phyloP scores from a whole-genome alignment of 2,329 filamentous ascomycete species.

The Talaromyces amestolkiae region DNA sequence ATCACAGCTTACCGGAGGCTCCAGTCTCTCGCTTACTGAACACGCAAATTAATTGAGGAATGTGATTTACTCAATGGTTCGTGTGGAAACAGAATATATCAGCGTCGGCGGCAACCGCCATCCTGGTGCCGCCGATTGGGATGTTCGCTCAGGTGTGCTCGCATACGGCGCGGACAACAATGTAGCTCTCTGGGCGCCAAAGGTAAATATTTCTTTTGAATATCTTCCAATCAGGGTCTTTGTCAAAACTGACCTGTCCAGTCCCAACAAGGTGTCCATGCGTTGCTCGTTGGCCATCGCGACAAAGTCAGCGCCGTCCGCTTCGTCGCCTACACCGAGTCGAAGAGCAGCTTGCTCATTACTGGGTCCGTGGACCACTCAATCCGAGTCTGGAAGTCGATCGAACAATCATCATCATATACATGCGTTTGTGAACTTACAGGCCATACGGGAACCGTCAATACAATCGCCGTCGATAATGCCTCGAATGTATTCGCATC shows the following conservation, averaged over 20 bases:
- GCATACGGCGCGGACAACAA: conserved; percentile 89
- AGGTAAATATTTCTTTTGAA: conserved; percentile 52
- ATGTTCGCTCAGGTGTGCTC: conserved; percentile 63
- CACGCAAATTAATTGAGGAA: background rate
- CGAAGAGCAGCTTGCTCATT: conserved; percentile 59
- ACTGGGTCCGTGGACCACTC: conserved; percentile 80
- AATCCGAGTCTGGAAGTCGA: conserved; percentile 61
- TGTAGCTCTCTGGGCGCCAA: conserved; percentile 81
- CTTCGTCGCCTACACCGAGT: conserved; percentile 61
- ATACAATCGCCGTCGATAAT: conserved; percentile 55
- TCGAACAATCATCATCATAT: conserved; percentile 34
- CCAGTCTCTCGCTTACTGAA: conserved; percentile 12
- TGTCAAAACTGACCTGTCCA: conserved; percentile 10
- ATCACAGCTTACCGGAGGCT: background rate
- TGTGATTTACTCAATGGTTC: conserved; percentile 35
- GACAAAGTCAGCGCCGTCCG: conserved; percentile 79
- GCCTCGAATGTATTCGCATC: conserved; percentile 53
- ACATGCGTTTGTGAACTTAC: conserved; percentile 51
- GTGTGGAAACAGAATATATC: conserved; percentile 53
- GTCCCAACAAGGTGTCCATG: conserved; percentile 57
- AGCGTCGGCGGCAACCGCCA: conserved; percentile 87
- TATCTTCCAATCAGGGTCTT: background rate
- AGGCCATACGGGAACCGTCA: conserved; percentile 73
- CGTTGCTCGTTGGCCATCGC: conserved; percentile 71
- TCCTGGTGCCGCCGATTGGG: conserved; percentile 87